These are phyloP conservation scores for Elasticomyces elasticus DNA, from an alignment of 495 filamentous ascomycete genomes.

Conservation along the genomic window DNA sequence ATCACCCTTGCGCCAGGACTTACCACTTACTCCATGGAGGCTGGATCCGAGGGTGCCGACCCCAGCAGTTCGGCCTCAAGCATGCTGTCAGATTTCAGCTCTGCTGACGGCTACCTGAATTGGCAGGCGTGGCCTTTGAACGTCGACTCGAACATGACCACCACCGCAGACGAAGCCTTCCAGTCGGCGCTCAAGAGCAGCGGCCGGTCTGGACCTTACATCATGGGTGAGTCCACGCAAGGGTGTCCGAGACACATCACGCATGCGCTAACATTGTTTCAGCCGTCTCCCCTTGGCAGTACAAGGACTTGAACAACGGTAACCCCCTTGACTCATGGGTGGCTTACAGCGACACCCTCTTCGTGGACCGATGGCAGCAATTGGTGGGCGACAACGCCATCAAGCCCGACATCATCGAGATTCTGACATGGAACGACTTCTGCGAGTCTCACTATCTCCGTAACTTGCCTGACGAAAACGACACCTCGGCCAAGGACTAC, in stretches of 20 bases:
- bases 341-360: slow-evolving; percentile 23
- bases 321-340: slow-evolving; percentile 21
- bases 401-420: slow-evolving; percentile 25
- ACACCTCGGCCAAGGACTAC: slow-evolving; percentile 12
- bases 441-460: slow-evolving; percentile 25
- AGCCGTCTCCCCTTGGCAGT: slow-evolving; percentile 25
- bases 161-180: slow-evolving; percentile 19
- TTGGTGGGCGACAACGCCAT: slow-evolving; percentile 8
- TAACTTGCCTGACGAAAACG: slow-evolving; percentile 11
- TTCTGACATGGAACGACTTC: slow-evolving; percentile 26
- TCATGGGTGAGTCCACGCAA: slow-evolving; percentile 19
- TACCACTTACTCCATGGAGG: slow-evolving; percentile 14
- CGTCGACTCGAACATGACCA: slow-evolving; percentile 14
- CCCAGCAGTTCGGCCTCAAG: slow-evolving; percentile 1
- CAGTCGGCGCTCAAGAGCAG: slow-evolving; percentile 16
- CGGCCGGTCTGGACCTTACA: slow-evolving; percentile 22
- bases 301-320: slow-evolving; percentile 23
- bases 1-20: slow-evolving; percentile 21
- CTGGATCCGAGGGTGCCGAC: slow-evolving; percentile 1
- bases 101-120: slow-evolving; percentile 23
- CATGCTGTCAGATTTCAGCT: slow-evolving; percentile 10
- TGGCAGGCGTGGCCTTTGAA: slow-evolving; percentile 26
- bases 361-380: slow-evolving; percentile 12
- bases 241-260: not conserved
- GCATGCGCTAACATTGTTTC: not conserved